Evolutionary conservation across 371 early-diverging fungal genomes (phyloP).

Genomic region (Mucor piriformis): DNA sequence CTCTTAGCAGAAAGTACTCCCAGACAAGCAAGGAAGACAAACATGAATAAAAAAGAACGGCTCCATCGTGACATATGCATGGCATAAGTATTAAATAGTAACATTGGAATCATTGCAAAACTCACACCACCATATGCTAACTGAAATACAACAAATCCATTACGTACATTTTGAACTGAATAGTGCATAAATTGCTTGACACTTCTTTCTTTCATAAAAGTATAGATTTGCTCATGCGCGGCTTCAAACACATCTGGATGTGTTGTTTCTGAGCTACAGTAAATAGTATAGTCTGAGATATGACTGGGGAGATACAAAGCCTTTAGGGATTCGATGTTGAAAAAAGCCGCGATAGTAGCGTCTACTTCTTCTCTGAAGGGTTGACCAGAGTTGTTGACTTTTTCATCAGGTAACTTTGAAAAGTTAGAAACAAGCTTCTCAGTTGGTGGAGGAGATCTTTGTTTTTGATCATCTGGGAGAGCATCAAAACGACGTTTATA

Average conservation of each 20-base stretch:
- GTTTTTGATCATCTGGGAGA: constrained; percentile 9
- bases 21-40: constrained; percentile 6
- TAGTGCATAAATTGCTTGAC: constrained; percentile 21
- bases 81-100: not conserved
- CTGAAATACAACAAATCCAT: constrained; percentile 7
- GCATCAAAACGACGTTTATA: constrained; percentile 19
- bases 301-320: constrained; percentile 7
- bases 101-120: constrained; percentile 8
- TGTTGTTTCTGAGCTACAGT: constrained; percentile 12
- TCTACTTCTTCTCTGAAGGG: constrained; percentile 25
- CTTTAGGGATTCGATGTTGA: constrained; percentile 18
- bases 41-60: constrained; percentile 6
- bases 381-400: constrained; percentile 1
- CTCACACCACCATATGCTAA: constrained; percentile 3
- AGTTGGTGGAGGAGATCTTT: constrained; percentile 17
- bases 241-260: constrained; percentile 27
- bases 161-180: constrained; percentile 20
- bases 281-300: constrained; percentile 5
- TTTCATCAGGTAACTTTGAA: not conserved
- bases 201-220: constrained; percentile 9
- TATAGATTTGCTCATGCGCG: constrained; percentile 14
- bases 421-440: constrained; percentile 11
- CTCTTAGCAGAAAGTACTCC: constrained; percentile 12
- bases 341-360: constrained; percentile 14
- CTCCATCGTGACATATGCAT: constrained; percentile 14